Evolutionary conservation across 2,329 filamentous ascomycete species (phyloP).

Genomic region (Didymellaceae sp.): DNA sequence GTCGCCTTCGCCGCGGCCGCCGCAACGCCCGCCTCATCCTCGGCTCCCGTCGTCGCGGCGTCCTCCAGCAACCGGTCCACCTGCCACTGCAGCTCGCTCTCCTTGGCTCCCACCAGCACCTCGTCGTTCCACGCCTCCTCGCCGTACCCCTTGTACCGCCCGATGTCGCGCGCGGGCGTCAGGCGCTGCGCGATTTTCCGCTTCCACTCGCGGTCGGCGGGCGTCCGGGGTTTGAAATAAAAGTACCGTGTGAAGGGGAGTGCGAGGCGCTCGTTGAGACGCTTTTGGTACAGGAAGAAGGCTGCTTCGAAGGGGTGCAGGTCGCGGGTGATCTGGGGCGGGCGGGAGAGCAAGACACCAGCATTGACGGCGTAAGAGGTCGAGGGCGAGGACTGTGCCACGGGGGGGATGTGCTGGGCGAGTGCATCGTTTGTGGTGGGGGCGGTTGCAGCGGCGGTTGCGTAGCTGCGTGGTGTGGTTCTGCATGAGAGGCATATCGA

Average conservation of each 20-base stretch:
- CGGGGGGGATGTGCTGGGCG: constrained; percentile 42
- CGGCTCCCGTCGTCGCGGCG: constrained; percentile 64
- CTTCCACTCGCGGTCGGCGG: constrained; percentile 86
- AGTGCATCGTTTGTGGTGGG: constrained; percentile 45
- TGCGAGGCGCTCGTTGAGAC: constrained; percentile 89
- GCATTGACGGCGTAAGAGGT: constrained; percentile 58
- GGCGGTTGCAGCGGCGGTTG: constrained; percentile 45
- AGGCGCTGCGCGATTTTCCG: constrained; percentile 79
- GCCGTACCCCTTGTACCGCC: constrained; percentile 77
- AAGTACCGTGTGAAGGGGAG: constrained; percentile 89
- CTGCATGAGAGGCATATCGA: constrained; percentile 56
- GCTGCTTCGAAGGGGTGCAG: constrained; percentile 88
- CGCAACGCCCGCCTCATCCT: constrained; percentile 48
- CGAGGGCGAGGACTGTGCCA: constrained; percentile 48
- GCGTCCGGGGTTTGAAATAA: constrained; percentile 92
- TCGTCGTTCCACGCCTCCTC: constrained; percentile 91
- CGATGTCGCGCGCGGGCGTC: constrained; percentile 82
- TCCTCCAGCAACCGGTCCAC: constrained; percentile 75
- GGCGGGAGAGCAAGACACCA: constrained; percentile 84
- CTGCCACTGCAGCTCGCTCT: constrained; percentile 69
- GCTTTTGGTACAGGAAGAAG: constrained; percentile 96
- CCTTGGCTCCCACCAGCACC: constrained; percentile 73
- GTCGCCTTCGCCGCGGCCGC: constrained; percentile 24
- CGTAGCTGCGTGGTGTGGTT: constrained; percentile 47
- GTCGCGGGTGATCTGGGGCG: constrained; percentile 83